Evolutionary conservation across 257 asterid species (phyloP).

Genomic region (Petrea volubilis): DNA sequence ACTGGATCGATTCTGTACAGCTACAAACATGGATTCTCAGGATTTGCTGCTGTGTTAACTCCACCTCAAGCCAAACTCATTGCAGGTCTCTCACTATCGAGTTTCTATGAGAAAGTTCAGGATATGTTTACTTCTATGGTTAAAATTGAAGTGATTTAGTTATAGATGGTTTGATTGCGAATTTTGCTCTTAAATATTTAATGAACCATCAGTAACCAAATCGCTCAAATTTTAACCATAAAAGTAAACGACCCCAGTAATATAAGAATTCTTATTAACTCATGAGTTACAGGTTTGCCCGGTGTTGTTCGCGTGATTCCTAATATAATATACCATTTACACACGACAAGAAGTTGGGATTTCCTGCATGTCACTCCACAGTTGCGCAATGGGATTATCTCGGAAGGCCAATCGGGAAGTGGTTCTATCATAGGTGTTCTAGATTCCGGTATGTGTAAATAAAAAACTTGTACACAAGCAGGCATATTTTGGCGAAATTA

Average conservation of each 20-base stretch:
- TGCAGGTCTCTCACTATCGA: slow-evolving; percentile 26
- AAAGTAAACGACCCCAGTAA: no score
- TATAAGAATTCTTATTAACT: neutral
- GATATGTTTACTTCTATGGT: no score
- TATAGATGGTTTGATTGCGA: no score
- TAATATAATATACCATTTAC: slow-evolving; percentile 26
- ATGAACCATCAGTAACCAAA: no score
- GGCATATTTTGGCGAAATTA: neutral
- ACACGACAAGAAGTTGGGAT: slow-evolving; percentile 50
- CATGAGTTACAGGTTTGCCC: slow-evolving; percentile 22
- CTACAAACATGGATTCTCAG: slow-evolving; percentile 47
- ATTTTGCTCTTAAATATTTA: no score
- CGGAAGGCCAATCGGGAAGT: slow-evolving; percentile 26
- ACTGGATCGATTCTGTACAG: slow-evolving; percentile 35
- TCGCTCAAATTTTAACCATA: no score
- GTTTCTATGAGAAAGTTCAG: neutral
- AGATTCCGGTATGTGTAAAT: slow-evolving; percentile 28
- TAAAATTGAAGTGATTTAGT: no score
- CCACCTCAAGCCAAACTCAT: slow-evolving; percentile 31
- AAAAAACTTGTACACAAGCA: neutral
- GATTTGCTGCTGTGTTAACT: slow-evolving; percentile 42
- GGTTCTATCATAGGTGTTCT: slow-evolving; percentile 36
- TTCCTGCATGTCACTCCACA: slow-evolving; percentile 30
- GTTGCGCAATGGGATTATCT: slow-evolving; percentile 23
- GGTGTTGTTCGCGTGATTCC: slow-evolving; percentile 40